A percentile compares a stretch with the other conserved stretches of the same genome.
Evolutionary conservation across 1,139 yeast species (phyloP).

Genomic region (Yamadazyma conglobata): DNA sequence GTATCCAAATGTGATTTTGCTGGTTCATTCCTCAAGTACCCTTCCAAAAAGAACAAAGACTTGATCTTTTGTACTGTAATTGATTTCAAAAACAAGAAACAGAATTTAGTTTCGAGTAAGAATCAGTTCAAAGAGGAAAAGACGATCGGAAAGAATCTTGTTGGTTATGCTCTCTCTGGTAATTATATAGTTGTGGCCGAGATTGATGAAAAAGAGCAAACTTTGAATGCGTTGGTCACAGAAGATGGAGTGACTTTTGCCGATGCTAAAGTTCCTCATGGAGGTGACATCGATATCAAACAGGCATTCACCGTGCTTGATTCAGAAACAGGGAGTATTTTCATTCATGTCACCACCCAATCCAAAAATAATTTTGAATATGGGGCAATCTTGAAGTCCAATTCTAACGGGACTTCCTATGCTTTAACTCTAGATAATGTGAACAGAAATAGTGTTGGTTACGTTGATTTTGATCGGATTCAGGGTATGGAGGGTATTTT

Average conservation of each 20-base stretch:
- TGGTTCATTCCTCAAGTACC: constrained; percentile 41
- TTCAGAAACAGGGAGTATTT: constrained; percentile 68
- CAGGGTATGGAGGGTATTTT: constrained; percentile 88
- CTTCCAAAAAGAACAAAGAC: constrained; percentile 30
- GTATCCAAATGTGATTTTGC: constrained; percentile 67
- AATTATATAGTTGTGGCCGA: constrained; percentile 71
- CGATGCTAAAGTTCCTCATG: constrained; percentile 73
- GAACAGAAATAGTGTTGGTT: constrained; percentile 70
- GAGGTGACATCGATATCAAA: constrained; percentile 57
- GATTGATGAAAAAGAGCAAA: constrained; percentile 32
- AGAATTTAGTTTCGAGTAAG: constrained; percentile 23
- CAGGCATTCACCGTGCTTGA: constrained; percentile 86
- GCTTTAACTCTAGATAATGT: constrained; percentile 70
- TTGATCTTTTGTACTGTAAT: constrained; percentile 61
- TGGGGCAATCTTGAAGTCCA: constrained; percentile 86
- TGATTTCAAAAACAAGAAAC: constrained; percentile 21
- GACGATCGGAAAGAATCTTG: constrained; percentile 27
- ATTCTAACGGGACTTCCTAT: constrained; percentile 93
- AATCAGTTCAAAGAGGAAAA: constrained; percentile 25
- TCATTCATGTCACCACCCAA: constrained; percentile 78
- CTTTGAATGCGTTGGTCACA: constrained; percentile 69
- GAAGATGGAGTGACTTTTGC: constrained; percentile 81
- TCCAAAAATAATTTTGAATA: constrained; percentile 50
- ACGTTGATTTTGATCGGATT: constrained; percentile 84
- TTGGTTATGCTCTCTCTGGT: constrained; percentile 44